Percentiles rank a stretch among this genome's conserved stretches.
These are phyloP conservation scores for Wickerhamomyces sydowiorum DNA, from an alignment of 805 yeast species.

Conservation along the genomic window DNA sequence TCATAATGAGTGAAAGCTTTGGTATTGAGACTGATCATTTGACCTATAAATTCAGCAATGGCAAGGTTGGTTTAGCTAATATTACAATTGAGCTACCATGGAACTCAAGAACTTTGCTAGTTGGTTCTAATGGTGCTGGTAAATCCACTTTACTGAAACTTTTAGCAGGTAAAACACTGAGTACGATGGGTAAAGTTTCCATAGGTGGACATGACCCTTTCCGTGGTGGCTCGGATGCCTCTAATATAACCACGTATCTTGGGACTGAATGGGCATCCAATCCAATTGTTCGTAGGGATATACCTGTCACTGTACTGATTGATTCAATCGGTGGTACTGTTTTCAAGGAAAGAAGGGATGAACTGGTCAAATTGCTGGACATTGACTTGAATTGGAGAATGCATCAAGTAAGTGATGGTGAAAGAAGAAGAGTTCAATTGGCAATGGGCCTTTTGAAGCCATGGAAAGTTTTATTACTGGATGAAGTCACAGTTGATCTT, in stretches of 20 bases:
- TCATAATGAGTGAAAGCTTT: slow-evolving; percentile 2
- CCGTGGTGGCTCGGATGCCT: slow-evolving; percentile 42
- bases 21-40: slow-evolving; percentile 63
- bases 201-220: slow-evolving; percentile 91
- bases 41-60: slow-evolving; percentile 61
- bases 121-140: slow-evolving; percentile 98
- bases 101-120: slow-evolving; percentile 68
- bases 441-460: slow-evolving; percentile 91
- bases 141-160: slow-evolving; percentile 83
- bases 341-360: slow-evolving; percentile 70
- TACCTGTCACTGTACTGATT: slow-evolving; percentile 75
- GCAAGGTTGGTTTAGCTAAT: slow-evolving; percentile 61
- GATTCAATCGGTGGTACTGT: slow-evolving; percentile 76
- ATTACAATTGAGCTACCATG: slow-evolving; percentile 58
- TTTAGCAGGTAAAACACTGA: slow-evolving; percentile 86
- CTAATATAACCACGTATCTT: slow-evolving; percentile 61
- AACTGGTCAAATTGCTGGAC: slow-evolving; percentile 70
- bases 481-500: slow-evolving; percentile 94
- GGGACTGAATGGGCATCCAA: slow-evolving; percentile 99
- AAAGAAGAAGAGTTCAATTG: slow-evolving; percentile 87
- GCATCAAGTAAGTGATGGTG: slow-evolving; percentile 92
- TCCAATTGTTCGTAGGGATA: slow-evolving; percentile 84
- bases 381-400: slow-evolving; percentile 88
- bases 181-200: slow-evolving; percentile 60
- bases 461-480: slow-evolving; percentile 82